Evolutionary conservation across 108 stramenopile species (phyloP), one percentile per base, ranked within the genome.

Genomic region (Nitzschia sp.): DNA sequence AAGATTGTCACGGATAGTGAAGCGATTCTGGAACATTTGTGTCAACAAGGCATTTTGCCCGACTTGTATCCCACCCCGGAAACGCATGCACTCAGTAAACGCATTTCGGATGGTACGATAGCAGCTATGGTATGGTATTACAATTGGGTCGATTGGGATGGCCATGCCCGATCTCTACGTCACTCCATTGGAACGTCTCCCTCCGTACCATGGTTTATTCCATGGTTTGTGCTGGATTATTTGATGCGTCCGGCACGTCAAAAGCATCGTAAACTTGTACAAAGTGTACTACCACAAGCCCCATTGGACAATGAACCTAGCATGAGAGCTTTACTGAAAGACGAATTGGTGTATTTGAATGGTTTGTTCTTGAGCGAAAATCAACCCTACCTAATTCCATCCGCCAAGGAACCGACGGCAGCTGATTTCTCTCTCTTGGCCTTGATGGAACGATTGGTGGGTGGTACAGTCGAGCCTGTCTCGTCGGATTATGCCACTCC

Each of bases 81-180:
- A 28, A 26, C 64, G 18, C 2, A 28, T 4, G 47, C 47, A 64
- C 8, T 64, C 2, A 48, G 46, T 19, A 36, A 64, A 49, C 64
- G 64, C 27, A 47, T 28, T 11, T 42, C 35, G 19, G 45, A 47
- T 26, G 35, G 38, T 5, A 49, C 47, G 8, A 29, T 64, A 47
- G 64, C 47, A 8, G 64, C 64, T 28, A 28, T 49, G 46, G 64
- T 64, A 24, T 49, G 46, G 64, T 64, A 64, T 36, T 64, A 64
- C 47, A 64, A 64, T 24, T 42, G 28, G 34, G 46, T 64, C 6
- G 47, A 64, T 48, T 27, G 15, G 19, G 30, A 3, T 5, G 64
- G 64, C 24, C 30, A 64, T 28, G 19, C 9, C 3, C 8, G 26
- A 28, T 42, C 35, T 28, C 47, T 64, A 26, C 23, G 38, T 17